Evolutionary conservation across 495 filamentous ascomycete genomes (phyloP).

Genomic region (Immersiella caudata): DNA sequence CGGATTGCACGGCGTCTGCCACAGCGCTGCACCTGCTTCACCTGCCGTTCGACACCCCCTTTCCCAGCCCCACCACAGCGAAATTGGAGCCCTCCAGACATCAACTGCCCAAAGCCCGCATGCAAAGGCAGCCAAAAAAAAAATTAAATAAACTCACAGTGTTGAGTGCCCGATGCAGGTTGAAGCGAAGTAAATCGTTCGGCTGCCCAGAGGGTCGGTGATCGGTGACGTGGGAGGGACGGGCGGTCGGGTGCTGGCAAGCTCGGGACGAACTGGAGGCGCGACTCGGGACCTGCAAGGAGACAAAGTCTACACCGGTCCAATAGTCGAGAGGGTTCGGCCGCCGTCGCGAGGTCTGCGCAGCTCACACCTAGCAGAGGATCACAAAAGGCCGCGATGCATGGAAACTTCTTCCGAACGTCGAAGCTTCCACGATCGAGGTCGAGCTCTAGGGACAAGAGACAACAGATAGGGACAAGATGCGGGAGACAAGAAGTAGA

Average conservation of each 20-base stretch:
- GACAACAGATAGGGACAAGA: conserved; percentile 9
- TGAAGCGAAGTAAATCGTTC: conserved; percentile 14
- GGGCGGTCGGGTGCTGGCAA: conserved; percentile 7
- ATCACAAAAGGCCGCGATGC: not conserved
- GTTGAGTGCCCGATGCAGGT: not conserved
- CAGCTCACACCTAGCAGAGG: not conserved
- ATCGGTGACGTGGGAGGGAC: not conserved
- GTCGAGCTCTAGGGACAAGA: conserved; percentile 3
- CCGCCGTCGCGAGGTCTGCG: conserved; percentile 9
- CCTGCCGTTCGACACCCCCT: not conserved
- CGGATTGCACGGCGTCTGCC: not conserved
- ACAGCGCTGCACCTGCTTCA: not conserved
- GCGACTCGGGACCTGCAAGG: conserved; percentile 6
- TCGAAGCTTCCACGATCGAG: not conserved
- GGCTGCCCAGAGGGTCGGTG: not conserved
- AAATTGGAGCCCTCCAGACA: not conserved
- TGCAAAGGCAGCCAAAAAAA: not conserved
- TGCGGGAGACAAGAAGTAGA: conserved; percentile 1
- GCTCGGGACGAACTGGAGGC: conserved; percentile 8
- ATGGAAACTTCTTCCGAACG: not conserved
- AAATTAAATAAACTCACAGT: conserved; percentile 7
- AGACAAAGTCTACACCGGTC: conserved; percentile 2
- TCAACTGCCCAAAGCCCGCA: not conserved
- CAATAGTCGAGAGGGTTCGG: not conserved
- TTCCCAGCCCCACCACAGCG: not conserved